Conservation (phyloP, 1,139 yeast species). For the Pichia sp. region DNA sequence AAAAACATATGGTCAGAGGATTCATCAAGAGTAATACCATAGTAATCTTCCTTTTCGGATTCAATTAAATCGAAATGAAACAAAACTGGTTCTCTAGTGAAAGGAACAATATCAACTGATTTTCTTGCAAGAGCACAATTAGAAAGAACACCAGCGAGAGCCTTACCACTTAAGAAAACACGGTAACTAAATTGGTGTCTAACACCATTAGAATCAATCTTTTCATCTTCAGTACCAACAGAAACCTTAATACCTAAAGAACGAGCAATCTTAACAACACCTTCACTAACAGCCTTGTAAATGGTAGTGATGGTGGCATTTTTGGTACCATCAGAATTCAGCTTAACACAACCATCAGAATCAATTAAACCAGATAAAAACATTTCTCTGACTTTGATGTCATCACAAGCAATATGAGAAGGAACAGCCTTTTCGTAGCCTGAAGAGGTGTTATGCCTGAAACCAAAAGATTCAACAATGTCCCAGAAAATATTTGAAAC, state of each 20-base stretch:
- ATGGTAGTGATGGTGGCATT: conserved; percentile 32
- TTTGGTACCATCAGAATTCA: neutral
- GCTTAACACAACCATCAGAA: conserved; percentile 33
- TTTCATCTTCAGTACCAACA: conserved; percentile 17
- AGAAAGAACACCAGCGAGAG: conserved; percentile 17
- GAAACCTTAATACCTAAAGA: conserved; percentile 37
- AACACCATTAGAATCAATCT: conserved; percentile 1
- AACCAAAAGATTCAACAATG: conserved; percentile 3
- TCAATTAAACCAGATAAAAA: conserved; percentile 42
- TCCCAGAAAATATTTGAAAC: conserved; percentile 1
- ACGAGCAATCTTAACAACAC: conserved; percentile 35
- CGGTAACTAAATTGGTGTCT: conserved; percentile 4
- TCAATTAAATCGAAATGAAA: conserved; percentile 32
- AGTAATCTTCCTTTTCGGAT: conserved; percentile 33
- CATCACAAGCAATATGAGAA: conserved; percentile 21
- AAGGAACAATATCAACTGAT: conserved; percentile 12
- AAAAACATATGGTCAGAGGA: conserved; percentile 40
- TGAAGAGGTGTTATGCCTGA: neutral
- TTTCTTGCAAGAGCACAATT: conserved; percentile 27
- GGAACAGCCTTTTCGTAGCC: conserved; percentile 21
- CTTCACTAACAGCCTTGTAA: conserved; percentile 32
- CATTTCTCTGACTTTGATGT: conserved; percentile 33
- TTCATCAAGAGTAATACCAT: conserved; percentile 38
- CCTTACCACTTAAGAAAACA: neutral
- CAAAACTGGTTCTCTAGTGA: conserved; percentile 28